Conservation (phyloP, 352 stramenopile species). For the Globisporangium heterothallicum region DNA sequence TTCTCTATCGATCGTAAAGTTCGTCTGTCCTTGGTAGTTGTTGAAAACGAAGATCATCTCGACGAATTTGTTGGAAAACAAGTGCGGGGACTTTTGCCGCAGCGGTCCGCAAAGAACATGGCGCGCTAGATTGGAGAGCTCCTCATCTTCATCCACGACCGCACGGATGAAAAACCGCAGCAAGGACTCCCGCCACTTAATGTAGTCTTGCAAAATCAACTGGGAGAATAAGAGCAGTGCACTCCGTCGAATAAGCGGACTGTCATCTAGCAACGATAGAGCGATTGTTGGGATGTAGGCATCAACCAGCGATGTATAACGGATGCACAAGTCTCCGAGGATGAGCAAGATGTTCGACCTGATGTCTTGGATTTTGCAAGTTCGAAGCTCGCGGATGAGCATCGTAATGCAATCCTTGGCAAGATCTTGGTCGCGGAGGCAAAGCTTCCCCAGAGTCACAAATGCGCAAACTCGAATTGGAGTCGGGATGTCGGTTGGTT, state of each 20-base stretch:
- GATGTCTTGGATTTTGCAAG: slow-evolving; percentile 78
- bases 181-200: slow-evolving; percentile 97
- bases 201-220: slow-evolving; percentile 96
- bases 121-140: slow-evolving; percentile 90
- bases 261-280: slow-evolving; percentile 87
- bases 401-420: slow-evolving; percentile 94
- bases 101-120: slow-evolving; percentile 90
- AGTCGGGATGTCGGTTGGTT: slow-evolving; percentile 48
- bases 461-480: slow-evolving; percentile 91
- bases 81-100: slow-evolving; percentile 88
- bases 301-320: slow-evolving; percentile 96
- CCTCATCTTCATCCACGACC: slow-evolving; percentile 91
- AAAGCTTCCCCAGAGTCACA: slow-evolving; percentile 93
- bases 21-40: slow-evolving; percentile 56
- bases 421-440: slow-evolving; percentile 90
- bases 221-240: slow-evolving; percentile 94
- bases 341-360: slow-evolving; percentile 97
- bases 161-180: slow-evolving; percentile 94
- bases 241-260: slow-evolving; percentile 89
- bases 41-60: slow-evolving; percentile 97
- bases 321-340: slow-evolving; percentile 94
- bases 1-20: slow-evolving; percentile 60
- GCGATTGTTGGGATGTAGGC: slow-evolving; percentile 95
- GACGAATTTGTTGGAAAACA: slow-evolving; percentile 97
- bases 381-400: slow-evolving; percentile 91